Conservation (phyloP, 2,329 filamentous ascomycete genomes). For the Hypomyces perniciosus region DNA sequence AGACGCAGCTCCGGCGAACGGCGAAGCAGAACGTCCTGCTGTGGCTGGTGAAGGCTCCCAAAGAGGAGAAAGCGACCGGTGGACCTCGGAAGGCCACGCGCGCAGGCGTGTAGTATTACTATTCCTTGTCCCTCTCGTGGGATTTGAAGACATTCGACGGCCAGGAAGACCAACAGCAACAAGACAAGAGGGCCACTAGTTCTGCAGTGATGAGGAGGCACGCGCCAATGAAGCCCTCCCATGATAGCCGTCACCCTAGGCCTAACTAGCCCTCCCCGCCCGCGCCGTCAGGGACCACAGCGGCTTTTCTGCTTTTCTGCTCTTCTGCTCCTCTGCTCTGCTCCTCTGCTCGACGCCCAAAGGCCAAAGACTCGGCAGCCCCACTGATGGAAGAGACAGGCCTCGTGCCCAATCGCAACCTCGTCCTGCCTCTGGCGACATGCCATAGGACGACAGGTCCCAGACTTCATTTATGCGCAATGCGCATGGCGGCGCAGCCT, state of each 20-base stretch:
- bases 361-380: conserved; percentile 4
- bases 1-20: conserved; percentile 12
- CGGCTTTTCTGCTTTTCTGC: conserved; percentile 6
- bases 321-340: background rate
- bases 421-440: conserved; percentile 17
- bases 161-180: background rate
- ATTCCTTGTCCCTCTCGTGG: too few relatives aligned
- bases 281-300: conserved; percentile 9
- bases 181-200: conserved; percentile 5
- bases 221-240: conserved; percentile 8
- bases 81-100: conserved; percentile 1
- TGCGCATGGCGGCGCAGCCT: conserved; percentile 40
- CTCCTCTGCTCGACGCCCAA: background rate
- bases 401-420: conserved; percentile 31
- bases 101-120: background rate
- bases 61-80: conserved; percentile 8
- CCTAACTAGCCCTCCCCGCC: conserved; percentile 5
- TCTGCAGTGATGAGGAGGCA: conserved; percentile 3
- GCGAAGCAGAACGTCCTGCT: conserved; percentile 11
- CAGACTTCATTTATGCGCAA: conserved; percentile 21
- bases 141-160: background rate
- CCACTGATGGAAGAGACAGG: conserved; percentile 18
- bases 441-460: conserved; percentile 17
- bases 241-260: background rate
- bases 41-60: conserved; percentile 7